Evolutionary conservation across 352 stramenopile species (phyloP).

Genomic region (Globisporangium cystogenes): DNA sequence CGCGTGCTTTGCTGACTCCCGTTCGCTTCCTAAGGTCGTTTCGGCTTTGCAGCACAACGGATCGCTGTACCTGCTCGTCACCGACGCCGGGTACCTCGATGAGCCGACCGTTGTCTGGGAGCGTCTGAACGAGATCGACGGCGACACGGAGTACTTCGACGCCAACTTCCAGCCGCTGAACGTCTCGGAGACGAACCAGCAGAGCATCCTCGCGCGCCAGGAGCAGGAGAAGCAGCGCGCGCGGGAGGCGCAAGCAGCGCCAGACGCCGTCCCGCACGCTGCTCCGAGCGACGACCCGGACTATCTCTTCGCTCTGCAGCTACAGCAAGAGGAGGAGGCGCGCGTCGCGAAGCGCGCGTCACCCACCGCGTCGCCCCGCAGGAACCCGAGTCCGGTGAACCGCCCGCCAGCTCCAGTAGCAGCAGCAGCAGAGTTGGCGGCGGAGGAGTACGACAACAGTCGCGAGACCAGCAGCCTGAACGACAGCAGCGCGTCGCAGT

Average conservation of each 20-base stretch:
- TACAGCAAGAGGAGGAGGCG: constrained; percentile 78
- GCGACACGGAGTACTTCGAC: constrained; percentile 76
- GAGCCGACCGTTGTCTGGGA: constrained; percentile 94
- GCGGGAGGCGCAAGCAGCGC: constrained; percentile 4
- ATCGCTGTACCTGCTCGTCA: constrained; percentile 94
- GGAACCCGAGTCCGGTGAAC: constrained; percentile 17
- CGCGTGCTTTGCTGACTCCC: background rate
- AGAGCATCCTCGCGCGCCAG: constrained; percentile 59
- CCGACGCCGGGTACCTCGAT: constrained; percentile 95
- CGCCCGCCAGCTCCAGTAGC: background rate
- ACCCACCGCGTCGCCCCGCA: constrained; percentile 6
- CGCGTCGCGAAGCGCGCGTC: constrained; percentile 10
- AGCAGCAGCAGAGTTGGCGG: background rate
- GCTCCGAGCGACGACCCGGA: constrained; percentile 42
- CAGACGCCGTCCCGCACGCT: background rate
- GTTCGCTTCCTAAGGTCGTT: background rate
- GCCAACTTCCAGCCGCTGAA: constrained; percentile 61
- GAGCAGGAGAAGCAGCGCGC: constrained; percentile 28
- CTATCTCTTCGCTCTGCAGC: constrained; percentile 59
- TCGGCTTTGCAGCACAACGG: constrained; percentile 67
- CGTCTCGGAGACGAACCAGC: constrained; percentile 56
- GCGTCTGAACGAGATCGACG: constrained; percentile 89
- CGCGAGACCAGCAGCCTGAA: background rate
- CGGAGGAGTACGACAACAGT: background rate
- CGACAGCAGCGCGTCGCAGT: constrained; percentile 4